Evolutionary conservation across 2,329 filamentous ascomycete genomes (phyloP).

Genomic region (Leptographium lundbergii): DNA sequence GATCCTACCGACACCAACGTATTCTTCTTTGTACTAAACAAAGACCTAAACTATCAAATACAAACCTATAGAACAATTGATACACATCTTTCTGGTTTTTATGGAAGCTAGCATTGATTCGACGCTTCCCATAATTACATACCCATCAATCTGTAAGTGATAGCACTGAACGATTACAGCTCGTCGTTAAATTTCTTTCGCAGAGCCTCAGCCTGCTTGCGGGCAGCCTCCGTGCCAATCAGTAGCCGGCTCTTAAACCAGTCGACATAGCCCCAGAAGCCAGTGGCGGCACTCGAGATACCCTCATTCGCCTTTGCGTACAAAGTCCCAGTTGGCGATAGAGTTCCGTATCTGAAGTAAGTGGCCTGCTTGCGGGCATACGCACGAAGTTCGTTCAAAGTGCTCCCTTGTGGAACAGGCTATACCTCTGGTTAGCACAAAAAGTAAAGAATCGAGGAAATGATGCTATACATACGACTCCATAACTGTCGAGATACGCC

Average conservation of each 20-base stretch:
- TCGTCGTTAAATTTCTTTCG: conserved; percentile 31
- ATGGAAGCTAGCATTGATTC: too few species aligned
- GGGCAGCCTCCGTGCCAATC: conserved; percentile 33
- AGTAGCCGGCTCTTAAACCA: conserved; percentile 39
- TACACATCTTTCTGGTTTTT: too few species aligned
- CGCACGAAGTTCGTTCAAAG: conserved; percentile 55
- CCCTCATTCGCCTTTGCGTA: conserved; percentile 48
- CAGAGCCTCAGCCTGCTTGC: conserved; percentile 29
- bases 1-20: too few species aligned
- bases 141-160: too few species aligned
- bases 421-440: conserved; percentile 12
- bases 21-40: too few species aligned
- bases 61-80: too few species aligned
- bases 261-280: conserved; percentile 26
- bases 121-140: too few species aligned
- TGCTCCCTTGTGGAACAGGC: conserved; percentile 53
- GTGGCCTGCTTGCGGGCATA: conserved; percentile 60
- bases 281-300: conserved; percentile 26
- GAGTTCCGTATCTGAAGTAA: conserved; percentile 66
- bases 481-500: conserved; percentile 68
- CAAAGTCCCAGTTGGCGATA: conserved; percentile 50
- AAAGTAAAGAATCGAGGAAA: too few species aligned
- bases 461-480: conserved; percentile 34
- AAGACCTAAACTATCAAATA: too few species aligned
- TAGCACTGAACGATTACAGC: conserved; percentile 22